Conservation (phyloP, 805 yeast genomes). For the Clavispora asparagi region DNA sequence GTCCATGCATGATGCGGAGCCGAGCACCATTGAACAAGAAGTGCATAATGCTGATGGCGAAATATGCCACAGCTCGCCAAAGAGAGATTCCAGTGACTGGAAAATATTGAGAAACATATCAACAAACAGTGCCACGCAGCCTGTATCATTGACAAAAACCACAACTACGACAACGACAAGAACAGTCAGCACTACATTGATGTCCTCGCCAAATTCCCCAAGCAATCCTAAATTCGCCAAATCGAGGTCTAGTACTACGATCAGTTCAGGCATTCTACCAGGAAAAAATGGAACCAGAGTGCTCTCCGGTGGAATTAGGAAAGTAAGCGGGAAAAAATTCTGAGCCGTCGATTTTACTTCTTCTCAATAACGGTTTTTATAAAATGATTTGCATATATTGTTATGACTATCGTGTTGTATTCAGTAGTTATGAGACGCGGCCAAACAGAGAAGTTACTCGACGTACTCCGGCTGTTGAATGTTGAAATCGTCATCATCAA, state of each 20-base stretch:
- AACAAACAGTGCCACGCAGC: constrained; percentile 27
- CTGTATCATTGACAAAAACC: constrained; percentile 36
- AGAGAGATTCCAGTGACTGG: constrained; percentile 27
- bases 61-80: constrained; percentile 18
- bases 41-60: constrained; percentile 12
- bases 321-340: constrained; percentile 11
- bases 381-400: not conserved
- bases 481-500: constrained; percentile 31
- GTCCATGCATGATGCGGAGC: constrained; percentile 19
- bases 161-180: constrained; percentile 47
- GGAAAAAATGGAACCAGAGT: constrained; percentile 11
- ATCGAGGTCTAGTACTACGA: constrained; percentile 12
- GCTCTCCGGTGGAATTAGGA: constrained; percentile 14
- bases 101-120: constrained; percentile 36
- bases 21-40: constrained; percentile 7
- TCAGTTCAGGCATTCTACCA: constrained; percentile 11
- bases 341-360: not conserved
- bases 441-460: not conserved
- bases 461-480: constrained; percentile 14
- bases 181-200: constrained; percentile 39
- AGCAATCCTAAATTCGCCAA: constrained; percentile 7
- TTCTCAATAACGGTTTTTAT: not conserved
- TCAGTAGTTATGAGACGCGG: not conserved
- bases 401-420: not conserved
- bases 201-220: constrained; percentile 31